phyloP scores from a whole-genome alignment of 2,329 filamentous ascomycete genomes.

The Botryotinia narcissicola region DNA sequence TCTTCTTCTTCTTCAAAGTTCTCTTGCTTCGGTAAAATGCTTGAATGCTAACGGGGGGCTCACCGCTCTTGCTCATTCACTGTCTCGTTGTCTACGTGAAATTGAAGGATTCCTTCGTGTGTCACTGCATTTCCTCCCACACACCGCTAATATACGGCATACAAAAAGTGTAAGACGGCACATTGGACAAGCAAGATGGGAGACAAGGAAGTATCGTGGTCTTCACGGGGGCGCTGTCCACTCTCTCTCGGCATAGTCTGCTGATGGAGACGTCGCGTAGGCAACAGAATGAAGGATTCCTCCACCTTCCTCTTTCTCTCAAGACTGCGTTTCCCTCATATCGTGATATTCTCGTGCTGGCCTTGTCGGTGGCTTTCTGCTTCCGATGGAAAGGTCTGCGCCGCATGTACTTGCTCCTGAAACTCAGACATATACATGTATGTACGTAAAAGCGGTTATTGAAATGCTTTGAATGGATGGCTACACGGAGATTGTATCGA shows the following conservation, averaged over 20 bases:
- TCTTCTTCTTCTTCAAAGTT: background rate
- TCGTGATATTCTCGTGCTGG: background rate
- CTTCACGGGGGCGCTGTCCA: background rate
- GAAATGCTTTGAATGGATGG: background rate
- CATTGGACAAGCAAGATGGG: background rate
- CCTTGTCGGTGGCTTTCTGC: background rate
- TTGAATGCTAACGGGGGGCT: conserved; percentile 2
- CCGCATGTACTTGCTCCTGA: background rate
- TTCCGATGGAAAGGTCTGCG: conserved; percentile 1
- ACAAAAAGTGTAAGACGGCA: conserved; percentile 18
- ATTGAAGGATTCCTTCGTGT: conserved; percentile 15
- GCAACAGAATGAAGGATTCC: conserved; percentile 7
- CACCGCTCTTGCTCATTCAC: conserved; percentile 5
- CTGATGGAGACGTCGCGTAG: background rate
- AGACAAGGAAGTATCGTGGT: background rate
- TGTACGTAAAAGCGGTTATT: conserved; percentile 14
- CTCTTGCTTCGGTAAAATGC: background rate
- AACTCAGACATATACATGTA: background rate
- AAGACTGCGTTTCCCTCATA: background rate
- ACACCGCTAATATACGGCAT: conserved; percentile 19
- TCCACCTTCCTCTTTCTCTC: conserved; percentile 18
- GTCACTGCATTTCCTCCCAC: background rate
- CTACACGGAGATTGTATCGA: conserved; percentile 9
- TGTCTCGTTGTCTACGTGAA: conserved; percentile 5
- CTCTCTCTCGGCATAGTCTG: conserved; percentile 14